Base-by-base conservation (phyloP, 441 rosid genomes). In the Croton laevigatus region DNA sequence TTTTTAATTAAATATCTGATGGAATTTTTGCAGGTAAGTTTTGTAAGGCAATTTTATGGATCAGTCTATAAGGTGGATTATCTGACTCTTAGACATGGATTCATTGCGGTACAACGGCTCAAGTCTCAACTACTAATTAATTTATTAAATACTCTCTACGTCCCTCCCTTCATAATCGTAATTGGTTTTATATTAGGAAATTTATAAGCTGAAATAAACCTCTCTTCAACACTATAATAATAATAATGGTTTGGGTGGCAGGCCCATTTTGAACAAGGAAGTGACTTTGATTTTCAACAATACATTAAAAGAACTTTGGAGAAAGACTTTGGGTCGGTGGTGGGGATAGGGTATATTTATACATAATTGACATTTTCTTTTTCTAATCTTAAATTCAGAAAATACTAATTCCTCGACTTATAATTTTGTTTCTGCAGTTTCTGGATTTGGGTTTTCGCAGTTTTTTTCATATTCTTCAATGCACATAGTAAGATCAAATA, bases 231-330 rank as follows among this genome's bases (percentile, higher is more conserved):
- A 23, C 27, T 20, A 66, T 5, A 27, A 27, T 38, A 27, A 27
- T 38, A 27, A 38, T 38, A 34, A 34, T 40, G 42, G 20, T 48
- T 17, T 34, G 54, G 27, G 1, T 22, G 60, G n/a, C 65, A 88
- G 96, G 86, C 93, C 7, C 96, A 90, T 79, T 83, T 90, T 64
- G 84, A 81, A 1, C 81, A 83, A 58, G 82, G 79, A 57, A 87
- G 77, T 81, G 75, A 61, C 59, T 88, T 88, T 69, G 79, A 90
- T 74, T 90, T 90, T 73, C 94, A 88, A 60, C 86, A 81, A 69
- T 90, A 82, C 70, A 84, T 90, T 55, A 81, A 78, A 81, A 81
- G 91, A 81, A 89, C 94, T n/a, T 73, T 87, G 13, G 94, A 88
- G 54, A 81, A 79, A 19, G 92, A 90, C 71, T 87, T 90, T 61